Evolutionary conservation across 768 basidiomycete genomes (phyloP).

Genomic region (Melanogaster broomeanus): DNA sequence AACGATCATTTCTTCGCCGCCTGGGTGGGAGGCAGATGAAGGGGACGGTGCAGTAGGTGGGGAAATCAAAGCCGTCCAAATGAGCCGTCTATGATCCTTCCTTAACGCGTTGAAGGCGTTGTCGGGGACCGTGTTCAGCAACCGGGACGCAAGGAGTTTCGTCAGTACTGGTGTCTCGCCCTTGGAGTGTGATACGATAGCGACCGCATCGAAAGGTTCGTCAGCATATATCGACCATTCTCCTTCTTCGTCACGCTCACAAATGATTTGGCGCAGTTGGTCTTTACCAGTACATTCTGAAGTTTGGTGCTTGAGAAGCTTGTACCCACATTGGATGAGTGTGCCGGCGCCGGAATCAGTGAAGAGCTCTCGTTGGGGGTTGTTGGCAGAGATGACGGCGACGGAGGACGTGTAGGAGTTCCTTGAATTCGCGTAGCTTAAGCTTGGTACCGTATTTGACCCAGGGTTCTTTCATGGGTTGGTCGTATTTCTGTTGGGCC

Average conservation of each 20-base stretch:
- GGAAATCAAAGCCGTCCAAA: constrained; percentile 94
- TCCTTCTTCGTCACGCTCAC: constrained; percentile 92
- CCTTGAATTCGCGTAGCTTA: constrained; percentile 98
- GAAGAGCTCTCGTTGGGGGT: constrained; percentile 96
- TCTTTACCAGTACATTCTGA: constrained; percentile 86
- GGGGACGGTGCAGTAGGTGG: constrained; percentile 11
- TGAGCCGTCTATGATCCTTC: constrained; percentile 89
- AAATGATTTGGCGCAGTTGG: constrained; percentile 90
- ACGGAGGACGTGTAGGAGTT: constrained; percentile 97
- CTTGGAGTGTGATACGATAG: constrained; percentile 89
- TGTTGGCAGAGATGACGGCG: constrained; percentile 92
- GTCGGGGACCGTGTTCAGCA: constrained; percentile 93
- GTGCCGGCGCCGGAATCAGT: constrained; percentile 98
- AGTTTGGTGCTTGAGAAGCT: constrained; percentile 86
- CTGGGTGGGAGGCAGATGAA: constrained; percentile 1
- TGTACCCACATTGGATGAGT: constrained; percentile 97
- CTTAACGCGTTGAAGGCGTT: constrained; percentile 97
- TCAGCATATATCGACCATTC: constrained; percentile 98
- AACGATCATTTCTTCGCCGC: constrained; percentile 82
- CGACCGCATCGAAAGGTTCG: constrained; percentile 94
- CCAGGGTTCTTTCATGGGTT: no score
- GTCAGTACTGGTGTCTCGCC: constrained; percentile 90
- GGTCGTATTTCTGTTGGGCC: constrained; percentile 73
- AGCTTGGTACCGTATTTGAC: constrained; percentile 98
- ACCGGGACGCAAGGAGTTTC: constrained; percentile 86